phyloP scores from a whole-genome alignment of 1,139 yeast species.

The Saccharomyces pastorianus region DNA sequence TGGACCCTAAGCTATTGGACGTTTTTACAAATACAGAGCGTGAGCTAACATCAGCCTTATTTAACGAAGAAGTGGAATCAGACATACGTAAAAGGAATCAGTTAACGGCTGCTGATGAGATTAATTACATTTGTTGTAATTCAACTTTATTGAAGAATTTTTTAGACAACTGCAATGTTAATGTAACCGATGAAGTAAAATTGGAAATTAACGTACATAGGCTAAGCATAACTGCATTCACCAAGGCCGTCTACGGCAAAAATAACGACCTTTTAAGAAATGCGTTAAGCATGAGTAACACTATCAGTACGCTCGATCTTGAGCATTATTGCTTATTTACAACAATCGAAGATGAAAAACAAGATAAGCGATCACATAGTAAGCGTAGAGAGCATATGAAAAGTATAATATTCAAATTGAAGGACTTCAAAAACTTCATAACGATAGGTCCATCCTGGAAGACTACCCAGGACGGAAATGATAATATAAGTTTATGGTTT shows the following conservation, averaged over 20 bases:
- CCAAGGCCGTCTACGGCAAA: conserved; percentile 41
- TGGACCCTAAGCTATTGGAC: conserved; percentile 25
- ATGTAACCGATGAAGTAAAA: conserved; percentile 48
- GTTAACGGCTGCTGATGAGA: conserved; percentile 22
- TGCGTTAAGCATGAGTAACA: conserved; percentile 49
- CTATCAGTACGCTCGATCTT: conserved; percentile 43
- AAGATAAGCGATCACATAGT: conserved; percentile 17
- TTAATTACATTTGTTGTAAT: conserved; percentile 40
- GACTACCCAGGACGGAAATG: conserved; percentile 16
- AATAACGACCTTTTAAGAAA: conserved; percentile 48
- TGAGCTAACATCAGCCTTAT: conserved; percentile 24
- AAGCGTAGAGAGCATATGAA: conserved; percentile 16
- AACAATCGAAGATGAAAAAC: conserved; percentile 14
- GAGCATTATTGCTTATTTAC: conserved; percentile 29
- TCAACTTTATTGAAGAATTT: conserved; percentile 41
- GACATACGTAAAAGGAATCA: conserved; percentile 12
- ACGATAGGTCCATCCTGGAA: conserved; percentile 30
- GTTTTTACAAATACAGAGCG: conserved; percentile 19
- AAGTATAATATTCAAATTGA: conserved; percentile 37
- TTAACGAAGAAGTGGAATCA: conserved; percentile 19
- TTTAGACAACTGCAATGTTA: conserved; percentile 36
- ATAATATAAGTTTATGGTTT: conserved; percentile 41
- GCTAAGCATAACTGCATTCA: conserved; percentile 45
- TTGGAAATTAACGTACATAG: conserved; percentile 40
- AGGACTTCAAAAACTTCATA: conserved; percentile 47